These are phyloP conservation scores for Cutaneotrichosporon dermatis DNA, from an alignment of 1,284 basidiomycete genomes.

Conservation along the genomic window DNA sequence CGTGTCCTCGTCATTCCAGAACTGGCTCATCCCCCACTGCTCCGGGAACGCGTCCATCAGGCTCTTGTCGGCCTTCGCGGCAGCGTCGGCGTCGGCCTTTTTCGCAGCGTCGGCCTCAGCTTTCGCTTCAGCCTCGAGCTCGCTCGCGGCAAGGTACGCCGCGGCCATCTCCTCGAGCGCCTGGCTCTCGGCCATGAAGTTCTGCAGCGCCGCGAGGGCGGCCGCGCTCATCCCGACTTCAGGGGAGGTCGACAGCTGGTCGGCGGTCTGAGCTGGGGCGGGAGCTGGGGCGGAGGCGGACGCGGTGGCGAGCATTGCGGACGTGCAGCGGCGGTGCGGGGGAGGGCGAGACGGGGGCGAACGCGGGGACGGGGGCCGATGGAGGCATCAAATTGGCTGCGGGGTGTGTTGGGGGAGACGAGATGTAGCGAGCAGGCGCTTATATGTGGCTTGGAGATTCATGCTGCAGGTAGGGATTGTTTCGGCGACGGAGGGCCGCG, in stretches of 20 bases:
- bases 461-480: no score
- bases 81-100: background rate
- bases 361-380: background rate
- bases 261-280: background rate
- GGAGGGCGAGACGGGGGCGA: background rate
- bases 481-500: no score
- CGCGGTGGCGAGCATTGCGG: constrained; percentile 1
- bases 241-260: background rate
- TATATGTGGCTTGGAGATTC: no score
- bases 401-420: background rate
- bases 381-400: background rate
- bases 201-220: background rate
- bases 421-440: no score
- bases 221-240: background rate
- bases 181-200: background rate
- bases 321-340: background rate
- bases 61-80: background rate
- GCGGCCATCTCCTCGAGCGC: constrained; percentile 1
- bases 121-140: background rate
- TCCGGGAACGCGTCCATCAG: constrained; percentile 12
- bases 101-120: no score
- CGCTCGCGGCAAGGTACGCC: background rate
- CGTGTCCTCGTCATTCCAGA: constrained; percentile 15
- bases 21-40: constrained; percentile 18
- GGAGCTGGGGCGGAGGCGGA: background rate